phyloP scores from a whole-genome alignment of 1,284 basidiomycete species.

The Leucoagaricus sp. region DNA sequence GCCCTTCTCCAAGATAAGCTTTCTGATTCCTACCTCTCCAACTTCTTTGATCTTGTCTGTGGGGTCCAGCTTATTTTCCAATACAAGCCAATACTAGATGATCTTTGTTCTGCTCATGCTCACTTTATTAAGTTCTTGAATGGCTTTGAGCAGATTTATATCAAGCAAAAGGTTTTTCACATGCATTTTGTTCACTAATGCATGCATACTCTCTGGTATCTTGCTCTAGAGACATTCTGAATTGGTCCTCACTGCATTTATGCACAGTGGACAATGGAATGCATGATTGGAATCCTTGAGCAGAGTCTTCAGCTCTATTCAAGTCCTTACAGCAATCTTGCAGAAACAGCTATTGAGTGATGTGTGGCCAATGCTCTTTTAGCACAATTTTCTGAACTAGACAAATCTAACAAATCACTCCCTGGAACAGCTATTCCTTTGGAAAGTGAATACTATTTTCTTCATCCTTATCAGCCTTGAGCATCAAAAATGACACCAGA shows the following conservation, averaged over 20 bases:
- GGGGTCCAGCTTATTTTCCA: too few species aligned
- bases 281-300: slow-evolving; percentile 24
- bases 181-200: slow-evolving; percentile 30
- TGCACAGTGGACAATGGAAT: slow-evolving; percentile 31
- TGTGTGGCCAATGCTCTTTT: slow-evolving; percentile 31
- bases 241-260: slow-evolving; percentile 27
- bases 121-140: not conserved
- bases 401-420: not conserved
- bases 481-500: slow-evolving; percentile 11
- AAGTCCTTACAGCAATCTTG: slow-evolving; percentile 20
- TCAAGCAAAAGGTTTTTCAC: slow-evolving; percentile 5
- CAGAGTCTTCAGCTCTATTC: slow-evolving; percentile 25
- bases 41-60: too few species aligned
- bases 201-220: slow-evolving; percentile 16
- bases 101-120: too few species aligned
- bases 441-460: slow-evolving; percentile 26
- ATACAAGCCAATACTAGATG: too few species aligned
- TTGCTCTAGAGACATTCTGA: slow-evolving; percentile 20
- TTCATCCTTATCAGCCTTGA: slow-evolving; percentile 11
- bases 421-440: slow-evolving; percentile 18
- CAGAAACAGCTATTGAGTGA: slow-evolving; percentile 18
- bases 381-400: slow-evolving; percentile 26
- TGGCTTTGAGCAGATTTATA: not conserved
- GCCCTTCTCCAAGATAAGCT: slow-evolving; percentile 30
- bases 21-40: slow-evolving; percentile 27